Percentiles rank a stretch among this genome's conserved stretches.
phyloP scores from a whole-genome alignment of 768 basidiomycete genomes.

The Boletus rex-veris region DNA sequence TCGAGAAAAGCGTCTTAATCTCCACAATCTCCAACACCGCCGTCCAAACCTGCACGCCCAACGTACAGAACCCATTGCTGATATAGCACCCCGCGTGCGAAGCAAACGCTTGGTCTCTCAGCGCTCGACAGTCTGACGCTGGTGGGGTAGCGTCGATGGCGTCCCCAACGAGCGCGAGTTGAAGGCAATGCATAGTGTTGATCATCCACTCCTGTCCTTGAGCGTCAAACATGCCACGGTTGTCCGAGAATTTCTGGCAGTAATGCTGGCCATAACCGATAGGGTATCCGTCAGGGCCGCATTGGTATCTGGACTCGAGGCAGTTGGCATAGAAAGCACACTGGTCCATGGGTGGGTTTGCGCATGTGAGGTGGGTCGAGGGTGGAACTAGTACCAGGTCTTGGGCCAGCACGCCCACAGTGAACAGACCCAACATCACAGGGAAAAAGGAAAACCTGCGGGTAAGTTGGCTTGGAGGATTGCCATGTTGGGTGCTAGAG shows the following conservation, averaged over 20 bases:
- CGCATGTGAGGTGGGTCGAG: conserved; percentile 16
- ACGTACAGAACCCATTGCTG: conserved; percentile 39
- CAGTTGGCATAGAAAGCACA: conserved; percentile 46
- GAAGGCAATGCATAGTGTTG: conserved; percentile 46
- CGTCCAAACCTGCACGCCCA: conserved; percentile 36
- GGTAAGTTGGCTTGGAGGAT: neutral
- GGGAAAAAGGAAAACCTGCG: neutral
- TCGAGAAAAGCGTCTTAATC: conserved; percentile 10
- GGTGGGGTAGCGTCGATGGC: conserved; percentile 20
- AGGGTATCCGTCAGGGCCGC: conserved; percentile 43
- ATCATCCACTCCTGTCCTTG: conserved; percentile 43
- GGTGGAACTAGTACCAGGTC: conserved; percentile 6
- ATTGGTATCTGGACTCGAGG: conserved; percentile 44
- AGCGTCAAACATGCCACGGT: conserved; percentile 28
- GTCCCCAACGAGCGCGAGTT: conserved; percentile 38
- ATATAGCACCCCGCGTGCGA: conserved; percentile 43
- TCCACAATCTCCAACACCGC: conserved; percentile 34
- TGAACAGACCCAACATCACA: neutral
- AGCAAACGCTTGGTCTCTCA: conserved; percentile 38
- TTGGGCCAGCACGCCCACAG: neutral
- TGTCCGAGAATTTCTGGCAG: conserved; percentile 38
- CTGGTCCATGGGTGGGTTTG: conserved; percentile 34
- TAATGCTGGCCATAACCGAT: conserved; percentile 39
- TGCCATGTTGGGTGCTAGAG: neutral
- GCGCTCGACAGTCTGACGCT: conserved; percentile 26